Conservation (phyloP, 176 grass and related monocot species). For the Triticum urartu region DNA sequence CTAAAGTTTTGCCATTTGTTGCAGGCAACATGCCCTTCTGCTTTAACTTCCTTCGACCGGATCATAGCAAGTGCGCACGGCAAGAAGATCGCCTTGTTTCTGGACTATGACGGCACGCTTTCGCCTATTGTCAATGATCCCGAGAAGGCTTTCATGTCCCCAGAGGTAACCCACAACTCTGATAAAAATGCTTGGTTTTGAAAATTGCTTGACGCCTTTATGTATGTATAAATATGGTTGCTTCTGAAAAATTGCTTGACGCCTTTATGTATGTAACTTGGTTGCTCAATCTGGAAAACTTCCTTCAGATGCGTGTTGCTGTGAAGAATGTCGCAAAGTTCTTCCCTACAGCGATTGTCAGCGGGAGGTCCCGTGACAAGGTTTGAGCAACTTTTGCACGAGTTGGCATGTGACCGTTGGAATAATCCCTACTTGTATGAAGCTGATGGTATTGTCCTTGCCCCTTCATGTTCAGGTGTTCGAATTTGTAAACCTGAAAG, state of each 20-base stretch:
- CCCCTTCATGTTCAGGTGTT: conserved; percentile 39
- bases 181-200: neutral
- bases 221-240: neutral
- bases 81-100: conserved; percentile 52
- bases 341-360: conserved; percentile 62
- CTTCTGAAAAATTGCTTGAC: neutral
- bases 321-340: conserved; percentile 58
- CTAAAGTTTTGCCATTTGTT: neutral
- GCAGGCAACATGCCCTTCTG: conserved; percentile 50
- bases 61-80: conserved; percentile 32
- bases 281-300: neutral
- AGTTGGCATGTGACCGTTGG: neutral
- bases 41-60: conserved; percentile 46
- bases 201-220: neutral
- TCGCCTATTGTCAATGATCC: conserved; percentile 64
- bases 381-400: neutral
- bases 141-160: conserved; percentile 48
- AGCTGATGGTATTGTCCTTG: neutral
- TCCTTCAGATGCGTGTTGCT: conserved; percentile 52
- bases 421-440: neutral
- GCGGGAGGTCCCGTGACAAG: conserved; percentile 72
- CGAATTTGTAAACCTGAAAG: conserved; percentile 61
- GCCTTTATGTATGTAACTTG: neutral
- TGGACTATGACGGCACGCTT: conserved; percentile 67
- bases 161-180: conserved; percentile 30